Evolutionary conservation across 2,329 filamentous ascomycete genomes (phyloP).

Genomic region (Hortaea sp.): DNA sequence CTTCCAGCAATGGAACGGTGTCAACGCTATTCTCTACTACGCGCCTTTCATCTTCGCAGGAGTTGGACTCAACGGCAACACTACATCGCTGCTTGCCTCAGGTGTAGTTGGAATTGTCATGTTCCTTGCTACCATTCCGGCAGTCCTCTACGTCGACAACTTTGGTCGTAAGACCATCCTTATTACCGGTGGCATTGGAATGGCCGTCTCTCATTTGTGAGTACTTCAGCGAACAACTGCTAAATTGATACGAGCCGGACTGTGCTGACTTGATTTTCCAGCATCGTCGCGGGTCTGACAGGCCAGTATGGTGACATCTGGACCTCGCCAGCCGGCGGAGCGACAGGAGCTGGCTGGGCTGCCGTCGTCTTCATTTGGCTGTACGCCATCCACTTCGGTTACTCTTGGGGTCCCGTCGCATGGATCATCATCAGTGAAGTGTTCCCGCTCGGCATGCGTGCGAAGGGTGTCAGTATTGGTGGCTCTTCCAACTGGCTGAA

Average conservation of each 20-base stretch:
- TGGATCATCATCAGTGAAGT: slow-evolving; percentile 45
- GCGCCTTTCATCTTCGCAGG: slow-evolving; percentile 41
- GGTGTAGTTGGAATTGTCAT: slow-evolving; percentile 63
- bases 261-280: no score
- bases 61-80: slow-evolving; percentile 34
- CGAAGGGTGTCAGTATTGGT: slow-evolving; percentile 15
- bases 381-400: slow-evolving; percentile 64
- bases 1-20: slow-evolving; percentile 39
- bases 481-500: slow-evolving; percentile 15
- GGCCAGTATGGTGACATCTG: slow-evolving; percentile 53
- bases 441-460: slow-evolving; percentile 17
- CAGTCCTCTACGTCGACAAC: slow-evolving; percentile 56
- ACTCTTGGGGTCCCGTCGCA: slow-evolving; percentile 57
- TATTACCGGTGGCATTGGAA: slow-evolving; percentile 25
- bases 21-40: slow-evolving; percentile 34
- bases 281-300: slow-evolving; percentile 29
- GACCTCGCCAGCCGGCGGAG: slow-evolving; percentile 38
- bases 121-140: slow-evolving; percentile 53
- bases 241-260: no score
- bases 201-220: slow-evolving; percentile 42
- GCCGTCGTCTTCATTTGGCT: slow-evolving; percentile 61
- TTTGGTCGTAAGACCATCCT: slow-evolving; percentile 30
- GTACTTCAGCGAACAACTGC: no score
- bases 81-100: slow-evolving; percentile 53
- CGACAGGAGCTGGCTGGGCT: slow-evolving; percentile 51